A percentile compares a stretch with the other conserved stretches of the same genome.
phyloP scores from a whole-genome alignment of 768 basidiomycete genomes.

The Daedaleopsis sinensis region DNA sequence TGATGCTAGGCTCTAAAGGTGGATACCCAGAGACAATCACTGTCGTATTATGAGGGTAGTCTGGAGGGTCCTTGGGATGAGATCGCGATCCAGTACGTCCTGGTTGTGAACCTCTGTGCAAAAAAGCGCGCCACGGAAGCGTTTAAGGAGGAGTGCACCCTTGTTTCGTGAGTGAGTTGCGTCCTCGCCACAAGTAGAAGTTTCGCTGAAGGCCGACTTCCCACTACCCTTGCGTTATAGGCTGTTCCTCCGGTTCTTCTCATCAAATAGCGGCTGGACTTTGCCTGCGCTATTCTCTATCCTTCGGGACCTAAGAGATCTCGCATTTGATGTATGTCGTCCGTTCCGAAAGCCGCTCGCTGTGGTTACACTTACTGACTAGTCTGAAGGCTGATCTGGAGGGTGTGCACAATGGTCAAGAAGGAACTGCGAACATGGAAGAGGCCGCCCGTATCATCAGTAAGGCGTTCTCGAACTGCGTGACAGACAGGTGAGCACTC shows the following conservation, averaged over 20 bases:
- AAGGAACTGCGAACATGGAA: constrained; percentile 60
- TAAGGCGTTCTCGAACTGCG: constrained; percentile 87
- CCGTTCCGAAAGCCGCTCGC: neutral
- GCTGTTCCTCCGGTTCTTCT: constrained; percentile 77
- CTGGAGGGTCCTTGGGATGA: constrained; percentile 84
- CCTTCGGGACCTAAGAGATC: constrained; percentile 77
- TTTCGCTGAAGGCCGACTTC: constrained; percentile 5
- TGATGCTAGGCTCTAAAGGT: too few species aligned
- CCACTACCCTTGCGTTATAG: constrained; percentile 37
- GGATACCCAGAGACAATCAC: constrained; percentile 27
- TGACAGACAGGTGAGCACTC: constrained; percentile 70
- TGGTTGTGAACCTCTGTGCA: constrained; percentile 71
- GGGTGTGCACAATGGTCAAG: constrained; percentile 36
- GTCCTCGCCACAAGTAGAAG: constrained; percentile 6
- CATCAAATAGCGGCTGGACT: constrained; percentile 85
- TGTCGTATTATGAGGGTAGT: constrained; percentile 56
- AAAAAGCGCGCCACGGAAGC: constrained; percentile 70
- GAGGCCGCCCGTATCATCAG: constrained; percentile 85
- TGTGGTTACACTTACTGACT: neutral
- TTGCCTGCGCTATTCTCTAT: constrained; percentile 83
- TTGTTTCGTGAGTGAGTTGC: constrained; percentile 67
- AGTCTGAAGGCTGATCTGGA: constrained; percentile 61
- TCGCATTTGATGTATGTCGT: constrained; percentile 76
- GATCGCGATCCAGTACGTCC: constrained; percentile 80
- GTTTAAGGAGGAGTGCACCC: constrained; percentile 77